phyloP scores from a whole-genome alignment of 805 yeast genomes.

The Starmerella roubikii region DNA sequence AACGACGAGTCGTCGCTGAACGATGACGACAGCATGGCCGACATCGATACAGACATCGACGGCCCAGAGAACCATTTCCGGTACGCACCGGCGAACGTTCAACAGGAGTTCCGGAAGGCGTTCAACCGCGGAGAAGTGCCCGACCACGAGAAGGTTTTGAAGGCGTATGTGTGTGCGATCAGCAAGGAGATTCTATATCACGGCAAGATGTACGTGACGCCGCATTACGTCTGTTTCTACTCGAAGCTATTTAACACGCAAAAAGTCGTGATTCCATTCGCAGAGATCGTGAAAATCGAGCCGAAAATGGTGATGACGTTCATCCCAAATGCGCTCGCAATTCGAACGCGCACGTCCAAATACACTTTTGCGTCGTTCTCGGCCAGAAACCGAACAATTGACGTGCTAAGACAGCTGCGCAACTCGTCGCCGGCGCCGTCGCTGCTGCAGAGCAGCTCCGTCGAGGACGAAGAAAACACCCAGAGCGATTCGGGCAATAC shows the following conservation, averaged over 20 bases:
- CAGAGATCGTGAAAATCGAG: conserved; percentile 60
- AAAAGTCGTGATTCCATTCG: conserved; percentile 53
- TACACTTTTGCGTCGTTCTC: conserved; percentile 80
- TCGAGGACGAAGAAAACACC: too few species aligned
- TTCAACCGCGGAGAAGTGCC: conserved; percentile 29
- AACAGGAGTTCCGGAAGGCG: conserved; percentile 62
- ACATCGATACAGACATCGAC: conserved; percentile 1
- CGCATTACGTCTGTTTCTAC: conserved; percentile 68
- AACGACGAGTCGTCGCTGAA: background rate
- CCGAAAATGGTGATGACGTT: conserved; percentile 76
- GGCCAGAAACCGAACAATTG: conserved; percentile 64
- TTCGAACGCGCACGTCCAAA: conserved; percentile 36
- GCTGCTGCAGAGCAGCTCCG: conserved; percentile 14
- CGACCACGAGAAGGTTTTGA: conserved; percentile 7
- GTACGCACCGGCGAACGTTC: conserved; percentile 44
- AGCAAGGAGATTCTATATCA: conserved; percentile 76
- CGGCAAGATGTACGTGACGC: conserved; percentile 74
- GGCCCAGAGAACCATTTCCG: background rate
- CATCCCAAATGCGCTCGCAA: conserved; percentile 76
- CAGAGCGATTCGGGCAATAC: background rate
- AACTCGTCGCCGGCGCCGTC: conserved; percentile 19
- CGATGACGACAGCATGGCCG: conserved; percentile 4
- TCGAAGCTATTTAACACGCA: conserved; percentile 79
- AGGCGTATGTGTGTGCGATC: conserved; percentile 64
- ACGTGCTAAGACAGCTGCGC: conserved; percentile 36